phyloP scores from a whole-genome alignment of 164 flowering plant genomes.

The grape (Vitis vinifera) region ASM3070453v1 NC_081806.1:1816001-1816500 shows the following conservation, averaged over 20 bases:
- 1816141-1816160: slow-evolving; percentile 23
- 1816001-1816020: neutral
- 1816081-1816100: neutral
- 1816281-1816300: slow-evolving; percentile 11
- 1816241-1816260: slow-evolving; percentile 18
- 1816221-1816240: slow-evolving; percentile 11
- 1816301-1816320: slow-evolving; percentile 13
- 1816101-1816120: neutral
- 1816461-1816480: slow-evolving; percentile 31
- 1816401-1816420: too few species aligned
- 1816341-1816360: neutral
- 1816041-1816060: slow-evolving; percentile 12
- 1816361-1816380: slow-evolving; percentile 15
- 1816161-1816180: neutral
- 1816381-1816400: slow-evolving; percentile 15
- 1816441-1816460: slow-evolving; percentile 3
- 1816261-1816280: slow-evolving; percentile 4
- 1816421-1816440: neutral
- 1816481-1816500: slow-evolving; percentile 13
- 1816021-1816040: slow-evolving; percentile 10
- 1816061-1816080: slow-evolving; percentile 10
- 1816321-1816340: neutral
- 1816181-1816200: slow-evolving; percentile 20
- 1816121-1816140: neutral
- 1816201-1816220: slow-evolving; percentile 16